Evolutionary conservation across 2,329 filamentous ascomycete genomes (phyloP).

Genomic region (Exserohilum turcica): DNA sequence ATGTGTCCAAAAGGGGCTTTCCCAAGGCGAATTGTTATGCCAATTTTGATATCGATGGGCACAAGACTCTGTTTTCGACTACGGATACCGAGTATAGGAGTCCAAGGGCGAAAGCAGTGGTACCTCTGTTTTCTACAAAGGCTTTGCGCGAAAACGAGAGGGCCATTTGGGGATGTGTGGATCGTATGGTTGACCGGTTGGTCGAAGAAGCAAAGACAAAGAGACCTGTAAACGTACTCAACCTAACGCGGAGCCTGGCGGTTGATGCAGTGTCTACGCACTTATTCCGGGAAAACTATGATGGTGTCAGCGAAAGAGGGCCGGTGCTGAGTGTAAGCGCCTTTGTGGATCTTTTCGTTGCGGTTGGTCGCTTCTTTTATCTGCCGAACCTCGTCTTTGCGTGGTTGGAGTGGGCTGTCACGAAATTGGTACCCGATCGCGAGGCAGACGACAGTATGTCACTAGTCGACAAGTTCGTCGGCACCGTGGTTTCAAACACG

Average conservation of each 20-base stretch:
- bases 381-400: conserved; percentile 52
- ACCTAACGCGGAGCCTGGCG: conserved; percentile 56
- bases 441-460: conserved; percentile 44
- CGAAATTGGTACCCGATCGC: conserved; percentile 44
- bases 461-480: conserved; percentile 53
- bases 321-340: conserved; percentile 48
- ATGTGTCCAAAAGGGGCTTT: conserved; percentile 59
- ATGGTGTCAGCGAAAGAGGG: conserved; percentile 50
- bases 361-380: conserved; percentile 61
- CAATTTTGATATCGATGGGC: conserved; percentile 64
- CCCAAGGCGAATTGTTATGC: conserved; percentile 57
- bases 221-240: conserved; percentile 55
- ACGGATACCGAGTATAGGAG: conserved; percentile 50
- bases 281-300: conserved; percentile 59
- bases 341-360: conserved; percentile 62
- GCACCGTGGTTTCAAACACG: conserved; percentile 46
- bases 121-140: conserved; percentile 57
- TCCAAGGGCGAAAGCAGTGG: conserved; percentile 56
- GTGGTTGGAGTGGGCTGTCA: conserved; percentile 46
- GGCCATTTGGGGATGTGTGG: conserved; percentile 50
- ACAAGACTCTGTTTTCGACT: conserved; percentile 60
- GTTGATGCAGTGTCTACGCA: conserved; percentile 61
- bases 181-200: conserved; percentile 51
- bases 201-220: conserved; percentile 37
- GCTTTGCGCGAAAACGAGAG: conserved; percentile 49